Conservation (phyloP, 2,329 filamentous ascomycete genomes). For the Arthrobotrys musiformis region DNA sequence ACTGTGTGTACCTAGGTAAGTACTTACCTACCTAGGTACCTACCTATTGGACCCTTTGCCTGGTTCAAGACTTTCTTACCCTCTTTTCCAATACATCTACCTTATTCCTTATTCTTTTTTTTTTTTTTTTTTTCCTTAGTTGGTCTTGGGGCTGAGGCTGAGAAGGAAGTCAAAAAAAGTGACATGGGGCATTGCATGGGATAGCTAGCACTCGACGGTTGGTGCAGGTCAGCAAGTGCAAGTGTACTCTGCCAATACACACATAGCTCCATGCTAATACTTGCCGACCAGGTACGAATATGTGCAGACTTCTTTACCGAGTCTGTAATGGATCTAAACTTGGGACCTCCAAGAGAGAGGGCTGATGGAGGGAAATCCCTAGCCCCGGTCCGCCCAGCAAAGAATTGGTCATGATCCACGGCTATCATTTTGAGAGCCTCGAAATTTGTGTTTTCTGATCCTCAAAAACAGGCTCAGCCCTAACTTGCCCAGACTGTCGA, state of each 20-base stretch:
- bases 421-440: not conserved
- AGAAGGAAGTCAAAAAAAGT: conserved; percentile 5
- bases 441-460: conserved; percentile 55
- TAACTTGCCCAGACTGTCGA: conserved; percentile 52
- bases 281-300: not conserved
- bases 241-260: too few species aligned
- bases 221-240: not conserved
- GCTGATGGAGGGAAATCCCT: conserved; percentile 23
- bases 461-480: conserved; percentile 46
- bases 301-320: not conserved
- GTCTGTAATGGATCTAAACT: conserved; percentile 31
- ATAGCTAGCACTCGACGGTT: not conserved
- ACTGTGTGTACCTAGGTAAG: too few species aligned
- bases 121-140: not conserved
- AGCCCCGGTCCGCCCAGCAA: conserved; percentile 23
- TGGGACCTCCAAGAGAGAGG: conserved; percentile 36
- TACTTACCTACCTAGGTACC: too few species aligned
- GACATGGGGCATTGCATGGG: not conserved
- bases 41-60: conserved; percentile 29
- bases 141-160: conserved; percentile 50
- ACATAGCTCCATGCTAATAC: not conserved
- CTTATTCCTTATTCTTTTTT: not conserved
- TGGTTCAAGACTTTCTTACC: not conserved
- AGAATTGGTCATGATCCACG: conserved; percentile 38
- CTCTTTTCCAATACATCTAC: not conserved